Evolutionary conservation across 306 rosid species (phyloP).

Genomic region (Vigna mungo): DNA sequence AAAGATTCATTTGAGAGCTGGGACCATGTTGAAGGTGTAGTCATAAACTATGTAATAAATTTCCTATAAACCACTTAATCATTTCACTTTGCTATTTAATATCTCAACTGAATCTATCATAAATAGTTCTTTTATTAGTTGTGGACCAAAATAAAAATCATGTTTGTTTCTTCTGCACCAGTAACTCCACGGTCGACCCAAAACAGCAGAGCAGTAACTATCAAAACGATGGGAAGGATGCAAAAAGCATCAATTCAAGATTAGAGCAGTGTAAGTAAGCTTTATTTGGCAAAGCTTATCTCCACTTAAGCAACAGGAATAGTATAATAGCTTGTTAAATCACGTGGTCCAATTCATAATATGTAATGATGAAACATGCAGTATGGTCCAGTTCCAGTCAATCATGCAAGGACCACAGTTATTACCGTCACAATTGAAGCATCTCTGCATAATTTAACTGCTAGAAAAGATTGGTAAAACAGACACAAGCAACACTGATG

Average conservation of each 20-base stretch:
- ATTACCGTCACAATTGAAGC: conserved; percentile 24
- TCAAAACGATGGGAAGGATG: conserved; percentile 8
- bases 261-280: conserved; percentile 25
- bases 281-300: conserved; percentile 41
- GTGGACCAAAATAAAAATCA: conserved; percentile 19
- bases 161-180: conserved; percentile 16
- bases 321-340: conserved; percentile 15
- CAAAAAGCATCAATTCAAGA: conserved; percentile 33
- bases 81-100: background rate
- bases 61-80: background rate
- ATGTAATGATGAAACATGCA: conserved; percentile 39
- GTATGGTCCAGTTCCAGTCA: conserved; percentile 42
- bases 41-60: background rate
- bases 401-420: conserved; percentile 50
- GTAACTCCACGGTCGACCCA: conserved; percentile 11
- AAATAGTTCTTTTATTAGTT: background rate
- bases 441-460: conserved; percentile 32
- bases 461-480: background rate
- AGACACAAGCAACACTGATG: background rate
- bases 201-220: conserved; percentile 18
- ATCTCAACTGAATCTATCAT: conserved; percentile 13
- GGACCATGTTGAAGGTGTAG: too few relatives aligned
- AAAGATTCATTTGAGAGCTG: too few relatives aligned
- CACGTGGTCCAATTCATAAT: conserved; percentile 40
- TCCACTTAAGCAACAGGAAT: conserved; percentile 52